phyloP scores from a whole-genome alignment of 371 early-diverging fungal species.

The Mortierella sp. region DNA sequence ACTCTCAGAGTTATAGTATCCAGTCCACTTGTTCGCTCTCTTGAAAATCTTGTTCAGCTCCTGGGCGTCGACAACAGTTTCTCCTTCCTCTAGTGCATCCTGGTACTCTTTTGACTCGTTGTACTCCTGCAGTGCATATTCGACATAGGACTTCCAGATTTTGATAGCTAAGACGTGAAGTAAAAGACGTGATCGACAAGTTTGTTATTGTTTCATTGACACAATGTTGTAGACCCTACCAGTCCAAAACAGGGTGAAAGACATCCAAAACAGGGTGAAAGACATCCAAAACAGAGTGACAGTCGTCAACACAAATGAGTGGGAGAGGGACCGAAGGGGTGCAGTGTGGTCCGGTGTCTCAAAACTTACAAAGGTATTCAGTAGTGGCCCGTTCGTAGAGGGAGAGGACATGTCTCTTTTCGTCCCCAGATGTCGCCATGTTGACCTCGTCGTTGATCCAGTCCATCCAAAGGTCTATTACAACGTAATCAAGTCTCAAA shows the following conservation, averaged over 20 bases:
- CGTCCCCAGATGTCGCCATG: conserved; percentile 45
- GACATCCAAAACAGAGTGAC: too few relatives aligned
- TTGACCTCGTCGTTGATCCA: conserved; percentile 52
- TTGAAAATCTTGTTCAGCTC: conserved; percentile 23
- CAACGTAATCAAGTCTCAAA: not conserved
- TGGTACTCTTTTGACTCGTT: conserved; percentile 25
- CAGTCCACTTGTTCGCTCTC: conserved; percentile 30
- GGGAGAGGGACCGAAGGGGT: not conserved
- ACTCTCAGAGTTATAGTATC: conserved; percentile 31
- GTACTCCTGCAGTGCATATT: conserved; percentile 42
- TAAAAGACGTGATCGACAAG: not conserved
- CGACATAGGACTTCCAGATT: conserved; percentile 48
- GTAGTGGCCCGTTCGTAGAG: conserved; percentile 39
- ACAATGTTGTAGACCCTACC: not conserved
- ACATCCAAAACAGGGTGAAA: too few relatives aligned
- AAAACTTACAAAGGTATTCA: conserved; percentile 49
- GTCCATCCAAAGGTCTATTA: conserved; percentile 47
- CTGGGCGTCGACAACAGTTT: conserved; percentile 19
- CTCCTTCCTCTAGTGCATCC: conserved; percentile 19
- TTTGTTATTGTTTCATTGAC: not conserved
- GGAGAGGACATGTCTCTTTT: conserved; percentile 34
- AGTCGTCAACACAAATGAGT: not conserved
- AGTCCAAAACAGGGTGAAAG: not conserved
- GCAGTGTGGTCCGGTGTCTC: not conserved
- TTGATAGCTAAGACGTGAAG: conserved; percentile 23